These are phyloP conservation scores for Kluyveromyces nonfermentans DNA, from an alignment of 805 yeast genomes.

Conservation along the genomic window DNA sequence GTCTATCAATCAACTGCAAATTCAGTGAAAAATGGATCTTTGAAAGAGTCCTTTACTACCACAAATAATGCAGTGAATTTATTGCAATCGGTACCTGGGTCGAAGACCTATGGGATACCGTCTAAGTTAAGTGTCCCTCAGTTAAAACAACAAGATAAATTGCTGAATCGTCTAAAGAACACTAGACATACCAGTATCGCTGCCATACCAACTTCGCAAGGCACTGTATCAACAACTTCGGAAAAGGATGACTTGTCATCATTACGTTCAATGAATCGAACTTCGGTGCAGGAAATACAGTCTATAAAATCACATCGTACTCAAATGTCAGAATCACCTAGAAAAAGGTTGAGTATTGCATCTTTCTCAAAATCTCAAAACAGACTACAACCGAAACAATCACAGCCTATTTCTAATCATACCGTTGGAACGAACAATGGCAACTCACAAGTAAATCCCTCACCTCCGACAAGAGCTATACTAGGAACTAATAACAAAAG, in stretches of 20 bases:
- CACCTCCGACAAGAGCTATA: slow-evolving; percentile 27
- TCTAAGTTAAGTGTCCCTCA: slow-evolving; percentile 28
- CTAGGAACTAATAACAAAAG: slow-evolving; percentile 34
- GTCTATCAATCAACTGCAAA: slow-evolving; percentile 61
- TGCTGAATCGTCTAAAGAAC: slow-evolving; percentile 21
- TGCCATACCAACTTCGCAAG: slow-evolving; percentile 14
- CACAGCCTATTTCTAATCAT: slow-evolving; percentile 1
- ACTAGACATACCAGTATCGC: slow-evolving; percentile 28
- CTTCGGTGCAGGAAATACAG: slow-evolving; percentile 14
- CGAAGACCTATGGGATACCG: slow-evolving; percentile 18
- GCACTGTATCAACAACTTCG: not conserved
- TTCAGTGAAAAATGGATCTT: slow-evolving; percentile 18
- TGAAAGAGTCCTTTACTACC: slow-evolving; percentile 6
- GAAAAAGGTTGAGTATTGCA: slow-evolving; percentile 17
- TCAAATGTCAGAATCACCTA: slow-evolving; percentile 18
- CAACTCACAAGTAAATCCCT: not conserved
- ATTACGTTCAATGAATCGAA: slow-evolving; percentile 11
- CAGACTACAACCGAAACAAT: slow-evolving; percentile 4
- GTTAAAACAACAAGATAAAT: slow-evolving; percentile 16
- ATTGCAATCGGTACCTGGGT: slow-evolving; percentile 2
- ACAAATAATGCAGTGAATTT: slow-evolving; percentile 15
- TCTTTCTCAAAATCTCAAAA: slow-evolving; percentile 12
- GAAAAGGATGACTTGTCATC: slow-evolving; percentile 15
- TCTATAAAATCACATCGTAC: slow-evolving; percentile 17
- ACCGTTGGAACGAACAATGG: slow-evolving; percentile 1